A percentile compares a stretch with the other conserved stretches of the same genome.
These are phyloP conservation scores for Mortierella sp. DNA, from an alignment of 371 early-diverging fungal genomes.

Conservation along the genomic window DNA sequence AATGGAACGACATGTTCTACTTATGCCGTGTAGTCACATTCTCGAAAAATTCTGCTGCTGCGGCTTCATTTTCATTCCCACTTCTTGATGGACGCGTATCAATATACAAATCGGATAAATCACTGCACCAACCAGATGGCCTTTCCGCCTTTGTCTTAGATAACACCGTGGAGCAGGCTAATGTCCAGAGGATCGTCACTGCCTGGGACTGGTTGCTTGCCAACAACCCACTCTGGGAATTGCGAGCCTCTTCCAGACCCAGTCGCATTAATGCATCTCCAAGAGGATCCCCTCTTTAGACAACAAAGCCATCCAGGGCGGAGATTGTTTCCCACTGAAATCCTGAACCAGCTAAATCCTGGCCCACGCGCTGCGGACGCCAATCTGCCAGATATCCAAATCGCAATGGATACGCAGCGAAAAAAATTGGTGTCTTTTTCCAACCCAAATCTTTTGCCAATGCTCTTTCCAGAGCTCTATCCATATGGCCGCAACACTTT, in stretches of 20 bases:
- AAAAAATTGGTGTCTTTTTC: neutral
- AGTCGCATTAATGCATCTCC: too few relatives aligned
- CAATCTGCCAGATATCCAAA: neutral
- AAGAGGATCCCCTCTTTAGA: too few relatives aligned
- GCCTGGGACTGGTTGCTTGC: conserved; percentile 5
- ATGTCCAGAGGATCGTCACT: neutral
- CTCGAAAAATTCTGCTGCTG: neutral
- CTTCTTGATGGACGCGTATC: conserved; percentile 8
- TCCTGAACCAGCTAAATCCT: neutral
- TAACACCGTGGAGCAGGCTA: neutral
- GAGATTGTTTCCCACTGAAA: too few relatives aligned
- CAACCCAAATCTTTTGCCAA: conserved; percentile 1
- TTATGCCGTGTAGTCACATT: neutral
- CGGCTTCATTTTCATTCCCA: neutral
- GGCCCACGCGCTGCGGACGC: conserved; percentile 10
- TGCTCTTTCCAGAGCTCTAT: conserved; percentile 17
- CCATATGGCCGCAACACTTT: conserved; percentile 7
- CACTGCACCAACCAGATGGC: conserved; percentile 1
- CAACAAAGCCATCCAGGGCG: too few relatives aligned
- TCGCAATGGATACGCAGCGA: neutral
- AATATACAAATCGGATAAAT: neutral
- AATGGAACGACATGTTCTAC: neutral
- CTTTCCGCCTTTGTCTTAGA: neutral
- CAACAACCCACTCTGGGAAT: conserved; percentile 1
- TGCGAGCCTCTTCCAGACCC: too few relatives aligned